Conservation (phyloP, 2,329 filamentous ascomycete species). For the Pyrenochaeta sp. region DNA sequence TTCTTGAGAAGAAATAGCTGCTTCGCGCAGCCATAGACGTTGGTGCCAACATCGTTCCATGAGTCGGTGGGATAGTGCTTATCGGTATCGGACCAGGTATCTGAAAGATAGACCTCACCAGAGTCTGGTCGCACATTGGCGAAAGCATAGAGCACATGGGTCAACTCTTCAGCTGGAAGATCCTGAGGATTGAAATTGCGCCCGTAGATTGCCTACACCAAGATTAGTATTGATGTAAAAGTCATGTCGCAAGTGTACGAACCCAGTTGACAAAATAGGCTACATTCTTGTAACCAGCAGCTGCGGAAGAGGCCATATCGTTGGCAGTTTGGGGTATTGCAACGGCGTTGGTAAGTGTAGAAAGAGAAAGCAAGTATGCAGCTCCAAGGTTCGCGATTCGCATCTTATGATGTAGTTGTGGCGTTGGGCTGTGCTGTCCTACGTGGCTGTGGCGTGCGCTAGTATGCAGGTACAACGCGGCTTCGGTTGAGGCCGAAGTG, state of each 20-base stretch:
- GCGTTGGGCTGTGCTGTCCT: constrained; percentile 33
- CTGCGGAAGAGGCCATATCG: constrained; percentile 23
- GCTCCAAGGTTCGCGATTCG: constrained; percentile 25
- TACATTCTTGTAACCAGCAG: constrained; percentile 46
- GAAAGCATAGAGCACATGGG: constrained; percentile 51
- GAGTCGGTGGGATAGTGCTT: constrained; percentile 50
- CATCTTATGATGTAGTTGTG: constrained; percentile 32
- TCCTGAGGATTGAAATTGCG: constrained; percentile 49
- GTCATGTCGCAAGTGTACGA: constrained; percentile 8
- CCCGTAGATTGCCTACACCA: constrained; percentile 47
- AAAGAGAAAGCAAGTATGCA: constrained; percentile 29
- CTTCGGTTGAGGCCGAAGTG: constrained; percentile 12
- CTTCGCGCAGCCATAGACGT: constrained; percentile 50
- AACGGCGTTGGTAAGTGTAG: constrained; percentile 24
- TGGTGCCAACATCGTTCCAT: constrained; percentile 51
- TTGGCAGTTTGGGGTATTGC: constrained; percentile 29
- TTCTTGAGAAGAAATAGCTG: constrained; percentile 49
- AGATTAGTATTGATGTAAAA: constrained; percentile 6
- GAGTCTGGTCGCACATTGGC: constrained; percentile 48
- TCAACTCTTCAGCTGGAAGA: constrained; percentile 42
- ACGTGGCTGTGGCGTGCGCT: constrained; percentile 31
- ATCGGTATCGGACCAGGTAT: constrained; percentile 48
- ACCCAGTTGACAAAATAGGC: constrained; percentile 53
- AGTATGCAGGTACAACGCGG: constrained; percentile 26
- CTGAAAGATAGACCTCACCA: constrained; percentile 49